phyloP scores from a whole-genome alignment of 805 yeast genomes.

The Spathaspora gorwiae region DNA sequence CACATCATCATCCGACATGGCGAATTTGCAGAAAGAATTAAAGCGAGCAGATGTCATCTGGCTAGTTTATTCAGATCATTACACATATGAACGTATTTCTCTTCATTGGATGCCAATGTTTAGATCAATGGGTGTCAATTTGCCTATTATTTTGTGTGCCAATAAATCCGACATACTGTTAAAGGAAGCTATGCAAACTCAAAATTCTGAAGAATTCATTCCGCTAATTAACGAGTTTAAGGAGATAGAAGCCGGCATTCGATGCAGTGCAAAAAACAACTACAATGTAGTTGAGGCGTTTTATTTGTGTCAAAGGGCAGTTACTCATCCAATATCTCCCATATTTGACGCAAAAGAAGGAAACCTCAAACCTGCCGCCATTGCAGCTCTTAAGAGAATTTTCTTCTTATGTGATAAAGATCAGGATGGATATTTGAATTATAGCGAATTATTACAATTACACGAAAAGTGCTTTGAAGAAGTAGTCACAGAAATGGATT shows the following conservation, averaged over 20 bases:
- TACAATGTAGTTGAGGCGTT: conserved; percentile 87
- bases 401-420: conserved; percentile 85
- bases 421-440: conserved; percentile 79
- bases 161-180: conserved; percentile 61
- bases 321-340: conserved; percentile 90
- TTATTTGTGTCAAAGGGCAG: conserved; percentile 89
- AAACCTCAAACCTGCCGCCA: conserved; percentile 69
- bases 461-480: conserved; percentile 75
- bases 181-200: conserved; percentile 40
- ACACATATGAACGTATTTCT: conserved; percentile 87
- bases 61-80: conserved; percentile 92
- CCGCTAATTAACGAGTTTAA: conserved; percentile 87
- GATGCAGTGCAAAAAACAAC: conserved; percentile 81
- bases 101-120: conserved; percentile 93
- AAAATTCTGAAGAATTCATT: conserved; percentile 69
- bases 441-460: conserved; percentile 61
- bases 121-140: conserved; percentile 86
- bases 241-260: conserved; percentile 87
- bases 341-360: conserved; percentile 89
- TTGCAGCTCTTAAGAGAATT: conserved; percentile 71
- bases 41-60: conserved; percentile 86
- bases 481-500: conserved; percentile 26
- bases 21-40: conserved; percentile 62
- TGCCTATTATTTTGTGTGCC: conserved; percentile 88
- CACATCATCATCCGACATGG: conserved; percentile 65